Evolutionary conservation across 805 yeast genomes (phyloP).

Genomic region (Starmerella ratchasimensis): DNA sequence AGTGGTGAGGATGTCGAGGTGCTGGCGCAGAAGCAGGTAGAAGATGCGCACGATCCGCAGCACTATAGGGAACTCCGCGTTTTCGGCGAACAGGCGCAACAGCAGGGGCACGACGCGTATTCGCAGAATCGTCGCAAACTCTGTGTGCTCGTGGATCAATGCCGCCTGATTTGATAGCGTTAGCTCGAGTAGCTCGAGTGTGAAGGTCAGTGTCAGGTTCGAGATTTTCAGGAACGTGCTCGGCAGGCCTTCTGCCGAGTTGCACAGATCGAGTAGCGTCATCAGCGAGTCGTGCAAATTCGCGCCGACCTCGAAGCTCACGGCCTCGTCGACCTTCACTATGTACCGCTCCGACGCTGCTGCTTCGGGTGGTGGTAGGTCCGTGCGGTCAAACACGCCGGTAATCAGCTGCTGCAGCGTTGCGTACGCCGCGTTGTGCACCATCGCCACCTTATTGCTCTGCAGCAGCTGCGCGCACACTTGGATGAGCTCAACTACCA

Average conservation of each 20-base stretch:
- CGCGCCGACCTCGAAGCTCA: constrained; percentile 33
- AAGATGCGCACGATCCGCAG: constrained; percentile 67
- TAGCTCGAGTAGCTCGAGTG: constrained; percentile 73
- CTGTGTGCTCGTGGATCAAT: constrained; percentile 45
- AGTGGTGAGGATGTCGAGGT: constrained; percentile 46
- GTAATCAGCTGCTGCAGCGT: constrained; percentile 76
- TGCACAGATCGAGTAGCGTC: constrained; percentile 60
- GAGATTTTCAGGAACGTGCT: constrained; percentile 42
- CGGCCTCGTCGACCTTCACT: constrained; percentile 25
- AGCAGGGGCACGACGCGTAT: constrained; percentile 63
- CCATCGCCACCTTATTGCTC: constrained; percentile 58
- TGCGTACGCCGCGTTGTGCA: constrained; percentile 82
- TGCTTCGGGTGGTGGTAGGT: no score
- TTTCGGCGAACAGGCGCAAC: constrained; percentile 46
- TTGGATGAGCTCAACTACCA: constrained; percentile 43
- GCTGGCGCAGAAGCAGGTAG: constrained; percentile 46
- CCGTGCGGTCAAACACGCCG: constrained; percentile 59
- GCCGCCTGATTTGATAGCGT: constrained; percentile 49
- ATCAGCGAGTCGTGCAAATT: constrained; percentile 56
- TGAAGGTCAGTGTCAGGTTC: constrained; percentile 47
- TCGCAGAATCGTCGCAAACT: constrained; percentile 52
- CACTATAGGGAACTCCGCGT: constrained; percentile 48
- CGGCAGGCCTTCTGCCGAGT: constrained; percentile 43
- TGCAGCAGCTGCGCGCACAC: constrained; percentile 63
- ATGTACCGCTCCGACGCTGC: constrained; percentile 1